phyloP scores from a whole-genome alignment of 192 early-diverging fungal genomes.

The Coemansia sp. region DNA sequence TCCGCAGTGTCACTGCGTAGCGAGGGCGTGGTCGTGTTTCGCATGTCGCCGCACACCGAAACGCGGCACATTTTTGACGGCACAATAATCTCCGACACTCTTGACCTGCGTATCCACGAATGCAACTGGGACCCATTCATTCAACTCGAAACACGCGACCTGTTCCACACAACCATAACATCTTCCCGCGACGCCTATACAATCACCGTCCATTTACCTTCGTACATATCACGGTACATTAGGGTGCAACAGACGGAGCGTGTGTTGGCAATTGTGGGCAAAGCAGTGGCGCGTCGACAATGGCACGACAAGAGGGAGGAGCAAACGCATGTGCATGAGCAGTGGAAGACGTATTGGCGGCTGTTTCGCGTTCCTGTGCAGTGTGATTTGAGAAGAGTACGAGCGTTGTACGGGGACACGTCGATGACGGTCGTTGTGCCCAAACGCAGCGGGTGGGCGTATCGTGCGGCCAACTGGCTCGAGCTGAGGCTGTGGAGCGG shows the following conservation, averaged over 20 bases:
- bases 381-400: slow-evolving; percentile 14
- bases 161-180: slow-evolving; percentile 33
- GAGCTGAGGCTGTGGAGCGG: slow-evolving; percentile 18
- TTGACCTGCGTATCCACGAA: slow-evolving; percentile 18
- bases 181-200: slow-evolving; percentile 17
- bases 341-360: slow-evolving; percentile 42
- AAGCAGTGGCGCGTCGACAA: slow-evolving; percentile 36
- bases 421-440: slow-evolving; percentile 27
- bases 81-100: slow-evolving; percentile 10
- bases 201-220: slow-evolving; percentile 19
- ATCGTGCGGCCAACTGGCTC: slow-evolving; percentile 13
- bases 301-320: slow-evolving; percentile 17
- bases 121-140: slow-evolving; percentile 42
- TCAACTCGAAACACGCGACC: slow-evolving; percentile 14
- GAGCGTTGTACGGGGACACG: slow-evolving; percentile 23
- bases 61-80: slow-evolving; percentile 36
- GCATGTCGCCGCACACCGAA: slow-evolving; percentile 20
- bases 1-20: slow-evolving; percentile 26
- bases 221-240: slow-evolving; percentile 37
- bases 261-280: slow-evolving; percentile 34
- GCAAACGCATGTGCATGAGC: slow-evolving; percentile 27
- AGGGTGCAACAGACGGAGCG: slow-evolving; percentile 23
- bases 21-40: slow-evolving; percentile 26
- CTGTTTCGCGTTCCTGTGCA: slow-evolving; percentile 27
- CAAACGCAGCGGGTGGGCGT: background rate